phyloP scores from a whole-genome alignment of 108 stramenopile genomes.

The Aurantiochytrium sp. region DNA sequence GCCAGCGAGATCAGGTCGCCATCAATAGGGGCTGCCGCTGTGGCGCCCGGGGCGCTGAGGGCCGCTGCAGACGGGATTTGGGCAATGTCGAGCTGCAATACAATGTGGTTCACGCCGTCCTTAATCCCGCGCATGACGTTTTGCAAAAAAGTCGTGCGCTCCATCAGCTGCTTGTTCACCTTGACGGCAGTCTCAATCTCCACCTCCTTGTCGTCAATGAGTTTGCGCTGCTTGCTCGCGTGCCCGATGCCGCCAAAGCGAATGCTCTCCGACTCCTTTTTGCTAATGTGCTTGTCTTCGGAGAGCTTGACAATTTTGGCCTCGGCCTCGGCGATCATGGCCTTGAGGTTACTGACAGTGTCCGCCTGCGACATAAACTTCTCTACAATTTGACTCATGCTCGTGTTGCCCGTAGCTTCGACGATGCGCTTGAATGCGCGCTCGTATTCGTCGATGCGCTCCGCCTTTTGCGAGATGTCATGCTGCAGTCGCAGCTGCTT shows the following conservation, averaged over 20 bases:
- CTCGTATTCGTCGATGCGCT: conserved; percentile 7
- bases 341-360: background rate
- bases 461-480: background rate
- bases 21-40: no score
- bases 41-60: background rate
- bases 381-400: conserved; percentile 14
- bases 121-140: conserved; percentile 8
- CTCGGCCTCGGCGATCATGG: conserved; percentile 13
- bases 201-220: conserved; percentile 21
- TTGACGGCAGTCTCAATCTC: background rate
- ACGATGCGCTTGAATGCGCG: conserved; percentile 26
- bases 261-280: background rate
- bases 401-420: conserved; percentile 1
- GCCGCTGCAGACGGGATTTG: background rate
- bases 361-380: conserved; percentile 23
- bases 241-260: background rate
- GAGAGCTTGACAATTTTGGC: background rate
- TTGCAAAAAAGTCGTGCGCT: background rate
- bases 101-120: conserved; percentile 16
- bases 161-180: background rate
- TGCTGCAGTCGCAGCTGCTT: background rate
- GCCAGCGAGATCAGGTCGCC: no score
- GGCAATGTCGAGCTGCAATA: background rate
- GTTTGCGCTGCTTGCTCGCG: conserved; percentile 9
- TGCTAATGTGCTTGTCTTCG: background rate